A percentile compares a stretch with the other conserved stretches of the same genome.
These are phyloP conservation scores for Piper longum DNA, from an alignment of 164 flowering plant species.

Conservation along the genomic window DNA sequence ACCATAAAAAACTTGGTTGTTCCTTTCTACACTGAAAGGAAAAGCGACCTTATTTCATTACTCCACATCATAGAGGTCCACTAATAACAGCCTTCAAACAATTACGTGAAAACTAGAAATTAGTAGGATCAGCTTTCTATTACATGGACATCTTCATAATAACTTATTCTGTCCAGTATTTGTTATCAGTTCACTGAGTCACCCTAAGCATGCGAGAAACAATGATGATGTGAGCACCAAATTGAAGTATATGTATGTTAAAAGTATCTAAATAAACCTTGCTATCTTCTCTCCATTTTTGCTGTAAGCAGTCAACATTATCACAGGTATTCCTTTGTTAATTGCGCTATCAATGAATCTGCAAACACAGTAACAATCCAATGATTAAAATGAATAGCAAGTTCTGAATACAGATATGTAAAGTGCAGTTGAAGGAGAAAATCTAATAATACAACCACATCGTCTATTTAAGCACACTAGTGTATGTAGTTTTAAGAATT, in stretches of 20 bases:
- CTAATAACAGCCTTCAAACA: too few relatives aligned
- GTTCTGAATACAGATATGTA: not conserved
- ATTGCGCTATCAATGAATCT: conserved; percentile 81
- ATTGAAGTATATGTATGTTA: not conserved
- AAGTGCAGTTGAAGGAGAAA: not conserved
- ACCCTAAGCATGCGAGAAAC: not conserved
- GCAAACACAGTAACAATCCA: conserved; percentile 8
- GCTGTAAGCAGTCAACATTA: conserved; percentile 52
- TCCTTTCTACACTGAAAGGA: too few relatives aligned
- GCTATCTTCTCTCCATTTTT: conserved; percentile 56
- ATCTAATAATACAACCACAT: not conserved
- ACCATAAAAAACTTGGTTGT: too few relatives aligned
- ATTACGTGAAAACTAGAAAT: too few relatives aligned
- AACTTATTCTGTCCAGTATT: too few relatives aligned
- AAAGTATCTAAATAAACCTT: conserved; percentile 31
- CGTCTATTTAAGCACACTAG: not conserved
- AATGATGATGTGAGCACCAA: not conserved
- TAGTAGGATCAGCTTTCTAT: too few relatives aligned
- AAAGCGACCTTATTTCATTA: too few relatives aligned
- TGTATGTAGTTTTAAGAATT: not conserved
- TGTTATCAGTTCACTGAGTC: not conserved
- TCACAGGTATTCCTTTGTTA: conserved; percentile 49
- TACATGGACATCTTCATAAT: too few relatives aligned
- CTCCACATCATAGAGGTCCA: too few relatives aligned
- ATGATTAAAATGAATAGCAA: not conserved